These are phyloP conservation scores for Alternaria longipes DNA, from an alignment of 2,329 filamentous ascomycete genomes.

Conservation along the genomic window DNA sequence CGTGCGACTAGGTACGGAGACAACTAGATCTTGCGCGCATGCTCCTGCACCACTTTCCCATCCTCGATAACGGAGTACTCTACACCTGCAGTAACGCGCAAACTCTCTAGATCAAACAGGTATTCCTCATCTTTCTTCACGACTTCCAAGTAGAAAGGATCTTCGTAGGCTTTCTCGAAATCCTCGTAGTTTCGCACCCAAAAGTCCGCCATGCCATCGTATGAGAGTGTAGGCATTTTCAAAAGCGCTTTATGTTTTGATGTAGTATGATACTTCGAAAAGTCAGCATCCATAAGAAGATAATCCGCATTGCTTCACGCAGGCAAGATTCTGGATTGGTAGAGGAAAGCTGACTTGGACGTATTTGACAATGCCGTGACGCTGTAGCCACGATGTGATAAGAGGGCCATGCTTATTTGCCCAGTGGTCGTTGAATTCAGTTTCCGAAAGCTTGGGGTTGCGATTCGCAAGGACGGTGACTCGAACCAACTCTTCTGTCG, in stretches of 20 bases:
- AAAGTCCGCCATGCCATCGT: constrained; percentile 39
- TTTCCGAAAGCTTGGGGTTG: constrained; percentile 31
- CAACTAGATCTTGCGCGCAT: not conserved
- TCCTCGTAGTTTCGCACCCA: constrained; percentile 36
- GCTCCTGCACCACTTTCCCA: not conserved
- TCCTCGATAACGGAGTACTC: not conserved
- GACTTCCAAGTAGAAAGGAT: constrained; percentile 30
- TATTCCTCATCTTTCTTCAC: constrained; percentile 36
- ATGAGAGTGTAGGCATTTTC: constrained; percentile 25
- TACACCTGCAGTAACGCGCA: not conserved
- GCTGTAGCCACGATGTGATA: constrained; percentile 31
- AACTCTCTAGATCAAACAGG: constrained; percentile 27
- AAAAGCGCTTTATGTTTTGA: constrained; percentile 26
- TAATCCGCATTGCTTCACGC: not conserved
- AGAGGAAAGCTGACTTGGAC: constrained; percentile 24
- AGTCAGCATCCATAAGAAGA: not conserved
- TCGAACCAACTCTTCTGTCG: constrained; percentile 22
- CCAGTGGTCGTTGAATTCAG: constrained; percentile 37
- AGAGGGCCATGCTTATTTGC: constrained; percentile 34
- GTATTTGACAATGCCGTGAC: constrained; percentile 35
- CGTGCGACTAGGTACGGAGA: too few species aligned
- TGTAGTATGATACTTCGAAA: constrained; percentile 32
- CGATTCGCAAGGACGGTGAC: constrained; percentile 35
- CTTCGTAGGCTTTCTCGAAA: constrained; percentile 35
- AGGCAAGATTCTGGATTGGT: not conserved